Conservation (phyloP, 1,284 basidiomycete species). For the Pyrrhoderma lamaoense region DNA sequence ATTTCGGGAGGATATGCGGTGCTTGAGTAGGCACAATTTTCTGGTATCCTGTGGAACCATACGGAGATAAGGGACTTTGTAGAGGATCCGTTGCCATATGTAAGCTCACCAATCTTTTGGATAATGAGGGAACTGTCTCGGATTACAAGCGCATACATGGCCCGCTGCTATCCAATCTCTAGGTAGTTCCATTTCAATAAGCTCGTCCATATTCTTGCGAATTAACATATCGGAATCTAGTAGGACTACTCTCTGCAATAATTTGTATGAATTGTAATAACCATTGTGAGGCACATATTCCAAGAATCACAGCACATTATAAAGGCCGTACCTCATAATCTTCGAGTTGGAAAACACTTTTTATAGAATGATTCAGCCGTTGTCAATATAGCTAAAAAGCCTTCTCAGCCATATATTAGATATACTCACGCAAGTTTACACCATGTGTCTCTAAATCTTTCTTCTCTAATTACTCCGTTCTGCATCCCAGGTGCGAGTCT, state of each 20-base stretch:
- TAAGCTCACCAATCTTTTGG: slow-evolving; percentile 74
- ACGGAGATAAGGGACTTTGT: slow-evolving; percentile 4
- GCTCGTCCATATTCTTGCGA: slow-evolving; percentile 83
- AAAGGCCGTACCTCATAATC: slow-evolving; percentile 76
- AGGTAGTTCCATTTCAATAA: slow-evolving; percentile 67
- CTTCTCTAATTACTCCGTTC: slow-evolving; percentile 48
- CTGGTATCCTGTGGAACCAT: slow-evolving; percentile 60
- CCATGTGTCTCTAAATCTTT: slow-evolving; percentile 83
- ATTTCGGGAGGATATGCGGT: slow-evolving; percentile 49
- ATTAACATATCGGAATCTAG: slow-evolving; percentile 93
- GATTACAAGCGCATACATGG: slow-evolving; percentile 93
- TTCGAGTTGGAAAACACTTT: slow-evolving; percentile 66
- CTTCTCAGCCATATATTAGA: too few relatives aligned
- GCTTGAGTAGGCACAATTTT: slow-evolving; percentile 78
- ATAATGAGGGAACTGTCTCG: slow-evolving; percentile 76
- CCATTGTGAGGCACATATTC: neutral
- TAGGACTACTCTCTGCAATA: slow-evolving; percentile 64
- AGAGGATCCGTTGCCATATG: slow-evolving; percentile 1
- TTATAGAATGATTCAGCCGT: too few relatives aligned
- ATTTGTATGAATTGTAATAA: neutral
- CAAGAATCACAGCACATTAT: too few relatives aligned
- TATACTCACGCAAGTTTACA: slow-evolving; percentile 70
- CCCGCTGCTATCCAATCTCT: slow-evolving; percentile 74
- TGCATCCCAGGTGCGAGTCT: slow-evolving; percentile 50
- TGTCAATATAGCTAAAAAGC: too few relatives aligned